Evolutionary conservation across 306 rosid genomes (phyloP).

Genomic region (Castanea mollissima): DNA sequence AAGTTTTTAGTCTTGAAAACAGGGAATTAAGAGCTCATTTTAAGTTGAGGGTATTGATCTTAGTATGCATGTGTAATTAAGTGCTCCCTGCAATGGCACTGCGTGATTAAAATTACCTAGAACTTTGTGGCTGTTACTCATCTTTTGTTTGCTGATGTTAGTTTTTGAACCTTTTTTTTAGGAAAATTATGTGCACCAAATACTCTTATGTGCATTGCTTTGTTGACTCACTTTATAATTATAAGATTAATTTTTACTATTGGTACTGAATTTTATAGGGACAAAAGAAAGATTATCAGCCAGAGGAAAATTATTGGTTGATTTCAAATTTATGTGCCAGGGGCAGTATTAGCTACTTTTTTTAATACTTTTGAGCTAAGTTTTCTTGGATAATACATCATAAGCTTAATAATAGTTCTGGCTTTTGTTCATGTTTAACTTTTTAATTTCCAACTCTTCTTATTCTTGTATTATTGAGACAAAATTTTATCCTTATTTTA

Average conservation of each 20-base stretch:
- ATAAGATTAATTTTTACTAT: background rate
- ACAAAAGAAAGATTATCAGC: background rate
- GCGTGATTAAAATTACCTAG: background rate
- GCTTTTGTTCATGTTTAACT: background rate
- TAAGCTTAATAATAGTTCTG: background rate
- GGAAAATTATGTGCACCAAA: conserved; percentile 17
- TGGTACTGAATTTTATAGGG: background rate
- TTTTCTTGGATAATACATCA: background rate
- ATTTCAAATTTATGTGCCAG: background rate
- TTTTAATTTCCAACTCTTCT: background rate
- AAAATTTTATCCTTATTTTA: background rate
- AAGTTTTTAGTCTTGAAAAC: conserved; percentile 4
- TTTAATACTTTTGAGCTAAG: background rate
- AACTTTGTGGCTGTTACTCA: conserved; percentile 20
- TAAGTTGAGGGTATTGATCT: background rate
- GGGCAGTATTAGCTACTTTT: background rate
- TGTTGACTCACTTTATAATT: conserved; percentile 1
- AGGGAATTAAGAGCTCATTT: conserved; percentile 17
- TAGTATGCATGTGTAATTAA: background rate
- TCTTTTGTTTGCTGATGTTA: conserved; percentile 2
- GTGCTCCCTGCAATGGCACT: conserved; percentile 1
- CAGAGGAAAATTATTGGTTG: background rate
- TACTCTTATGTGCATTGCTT: conserved; percentile 15
- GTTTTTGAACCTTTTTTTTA: background rate
- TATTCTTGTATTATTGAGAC: background rate